Base-by-base conservation (phyloP, 2,329 filamentous ascomycete species). In the Biscogniauxia mediterranea region DNA sequence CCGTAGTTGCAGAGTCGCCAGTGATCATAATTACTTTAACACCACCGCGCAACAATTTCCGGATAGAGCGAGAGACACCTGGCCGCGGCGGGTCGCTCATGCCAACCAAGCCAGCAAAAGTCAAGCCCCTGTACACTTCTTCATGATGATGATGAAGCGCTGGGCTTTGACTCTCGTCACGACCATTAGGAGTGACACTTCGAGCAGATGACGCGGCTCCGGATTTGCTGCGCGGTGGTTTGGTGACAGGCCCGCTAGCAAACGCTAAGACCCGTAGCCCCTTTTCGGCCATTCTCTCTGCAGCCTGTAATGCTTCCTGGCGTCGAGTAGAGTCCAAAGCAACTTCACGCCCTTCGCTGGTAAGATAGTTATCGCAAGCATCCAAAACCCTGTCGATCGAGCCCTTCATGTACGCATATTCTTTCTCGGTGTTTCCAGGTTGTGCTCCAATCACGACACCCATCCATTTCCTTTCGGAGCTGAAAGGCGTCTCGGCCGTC, bases 21-120 rank as follows among this genome's bases (percentile, higher is more conserved):
- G 95, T 99, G 68, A 99, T 98, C 95, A 99, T 99, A 69, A 99
- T 96, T 54, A 99, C 92, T 75, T 93, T 95, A 64, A 99, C 95
- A 49, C 94, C 94, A 58, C 95, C 95, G 55, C 92, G 88, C 89
- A 98, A 94, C 59, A 99, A 80, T 64, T 90, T 89, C 68, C 92
- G 85, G 68, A 99, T 97, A 5, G 94, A 93, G 65, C 89, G 89
- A 67, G 92, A 90, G 8, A 99, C 95, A 52, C 93, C 93, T 66
- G 93, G 92, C 55, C 95, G 85, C 2, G 95, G 95, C 4, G 95
- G 95, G 74, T 99, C 95, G 68, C 92, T 97, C 94, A 99, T 99
- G 54, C 95, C 95, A 26, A 98, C 92, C 26, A 98, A 78, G 4
- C 95, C 95, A 38, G 93, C 90, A 79, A 99, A 98, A 3, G 90